Percentiles rank a stretch among this genome's conserved stretches.
Conservation (phyloP, 2,329 filamentous ascomycete genomes). For the Botryotinia calthae region DNA sequence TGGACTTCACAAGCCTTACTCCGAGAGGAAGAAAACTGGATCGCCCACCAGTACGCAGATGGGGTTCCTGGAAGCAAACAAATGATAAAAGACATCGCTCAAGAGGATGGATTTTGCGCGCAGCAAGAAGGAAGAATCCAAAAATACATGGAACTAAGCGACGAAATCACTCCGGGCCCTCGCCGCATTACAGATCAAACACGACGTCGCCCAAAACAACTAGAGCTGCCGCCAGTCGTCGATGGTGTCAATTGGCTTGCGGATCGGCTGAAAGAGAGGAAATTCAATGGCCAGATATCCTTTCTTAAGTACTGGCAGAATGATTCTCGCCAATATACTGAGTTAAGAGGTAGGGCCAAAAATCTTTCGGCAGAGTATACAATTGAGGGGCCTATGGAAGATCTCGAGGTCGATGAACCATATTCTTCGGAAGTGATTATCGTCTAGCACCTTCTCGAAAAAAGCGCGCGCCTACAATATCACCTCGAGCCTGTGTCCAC, state of each 20-base stretch:
- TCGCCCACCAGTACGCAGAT: not conserved
- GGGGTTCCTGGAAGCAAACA: not conserved
- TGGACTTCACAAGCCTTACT: slow-evolving; percentile 1
- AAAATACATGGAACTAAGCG: slow-evolving; percentile 2
- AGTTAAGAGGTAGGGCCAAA: not conserved
- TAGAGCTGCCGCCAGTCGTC: not conserved
- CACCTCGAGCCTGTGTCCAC: not conserved
- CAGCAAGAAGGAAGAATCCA: not conserved
- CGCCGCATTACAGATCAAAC: not conserved
- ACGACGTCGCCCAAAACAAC: not conserved
- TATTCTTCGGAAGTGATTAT: not conserved
- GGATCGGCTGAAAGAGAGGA: not conserved
- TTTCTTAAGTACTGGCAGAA: not conserved
- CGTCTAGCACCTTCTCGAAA: not conserved
- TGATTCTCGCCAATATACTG: not conserved
- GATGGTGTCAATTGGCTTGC: not conserved
- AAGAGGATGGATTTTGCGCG: not conserved
- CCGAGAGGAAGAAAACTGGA: not conserved
- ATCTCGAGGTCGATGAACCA: not conserved
- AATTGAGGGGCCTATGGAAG: not conserved
- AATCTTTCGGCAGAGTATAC: not conserved
- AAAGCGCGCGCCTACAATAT: not conserved
- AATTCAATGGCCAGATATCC: not conserved
- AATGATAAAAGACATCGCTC: not conserved
- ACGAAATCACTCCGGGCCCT: not conserved